These are phyloP conservation scores for Solanum sitiens DNA, from an alignment of 257 asterid genomes.

Conservation along the genomic window DNA sequence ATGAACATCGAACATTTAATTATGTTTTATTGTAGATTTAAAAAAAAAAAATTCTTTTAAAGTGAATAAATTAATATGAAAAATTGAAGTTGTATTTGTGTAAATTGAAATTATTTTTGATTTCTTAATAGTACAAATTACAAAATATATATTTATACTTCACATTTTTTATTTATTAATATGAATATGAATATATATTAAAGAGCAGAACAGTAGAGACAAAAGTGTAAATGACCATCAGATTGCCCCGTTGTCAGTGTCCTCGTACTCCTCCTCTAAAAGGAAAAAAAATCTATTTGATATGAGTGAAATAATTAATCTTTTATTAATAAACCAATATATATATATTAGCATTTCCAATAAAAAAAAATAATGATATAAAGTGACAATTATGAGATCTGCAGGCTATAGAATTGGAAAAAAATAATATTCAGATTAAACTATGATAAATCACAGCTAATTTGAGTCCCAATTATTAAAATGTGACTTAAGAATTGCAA, in stretches of 20 bases:
- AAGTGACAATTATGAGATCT: neutral
- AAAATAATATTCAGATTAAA: neutral
- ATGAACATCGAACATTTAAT: no score
- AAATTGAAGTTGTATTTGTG: neutral
- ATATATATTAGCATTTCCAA: neutral
- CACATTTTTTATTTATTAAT: neutral
- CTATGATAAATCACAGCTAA: neutral
- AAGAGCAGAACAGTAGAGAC: neutral
- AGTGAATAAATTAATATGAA: neutral
- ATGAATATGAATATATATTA: neutral
- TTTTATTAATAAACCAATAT: neutral
- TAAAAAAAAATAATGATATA: neutral
- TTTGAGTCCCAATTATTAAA: neutral
- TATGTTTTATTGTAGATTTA: no score
- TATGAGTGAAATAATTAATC: neutral
- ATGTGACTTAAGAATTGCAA: neutral
- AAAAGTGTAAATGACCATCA: neutral
- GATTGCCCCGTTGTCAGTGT: neutral
- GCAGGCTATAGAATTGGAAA: neutral
- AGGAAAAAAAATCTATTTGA: neutral
- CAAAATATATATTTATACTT: neutral
- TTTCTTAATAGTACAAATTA: no score
- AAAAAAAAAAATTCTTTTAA: no score
- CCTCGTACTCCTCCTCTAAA: neutral
- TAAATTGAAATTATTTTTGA: no score